phyloP scores from a whole-genome alignment of 495 filamentous ascomycete genomes.

The Hypoxylon subgilvum region DNA sequence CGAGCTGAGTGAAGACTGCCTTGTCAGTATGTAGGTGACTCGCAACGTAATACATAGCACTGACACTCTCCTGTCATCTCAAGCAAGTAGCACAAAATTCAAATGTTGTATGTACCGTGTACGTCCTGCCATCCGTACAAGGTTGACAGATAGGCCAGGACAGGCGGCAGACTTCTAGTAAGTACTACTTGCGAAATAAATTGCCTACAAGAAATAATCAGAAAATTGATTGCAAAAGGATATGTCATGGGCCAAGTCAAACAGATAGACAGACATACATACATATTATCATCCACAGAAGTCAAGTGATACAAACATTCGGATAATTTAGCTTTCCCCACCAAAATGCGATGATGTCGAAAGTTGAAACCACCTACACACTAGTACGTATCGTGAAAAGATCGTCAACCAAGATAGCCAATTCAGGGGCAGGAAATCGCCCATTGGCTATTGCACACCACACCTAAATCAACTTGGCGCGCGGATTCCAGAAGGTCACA shows the following conservation, averaged over 20 bases:
- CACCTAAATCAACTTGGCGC: slow-evolving; percentile 7
- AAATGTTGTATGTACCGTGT: too few relatives aligned
- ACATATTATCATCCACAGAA: slow-evolving; percentile 1
- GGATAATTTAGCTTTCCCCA: slow-evolving; percentile 25
- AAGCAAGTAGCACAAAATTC: slow-evolving; percentile 2
- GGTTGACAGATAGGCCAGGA: too few relatives aligned
- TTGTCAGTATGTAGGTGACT: not conserved
- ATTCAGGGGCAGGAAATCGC: slow-evolving; percentile 17
- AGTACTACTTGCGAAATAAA: slow-evolving; percentile 9
- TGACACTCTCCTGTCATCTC: slow-evolving; percentile 28
- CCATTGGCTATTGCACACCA: slow-evolving; percentile 13
- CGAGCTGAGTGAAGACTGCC: not conserved
- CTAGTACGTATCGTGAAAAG: not conserved
- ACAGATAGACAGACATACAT: not conserved
- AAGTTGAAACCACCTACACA: too few relatives aligned
- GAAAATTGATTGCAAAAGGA: not conserved
- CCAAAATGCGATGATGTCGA: slow-evolving; percentile 10
- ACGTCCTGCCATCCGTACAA: too few relatives aligned
- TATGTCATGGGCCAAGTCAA: slow-evolving; percentile 1
- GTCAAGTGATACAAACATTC: slow-evolving; percentile 21
- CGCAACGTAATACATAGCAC: not conserved
- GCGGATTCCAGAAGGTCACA: slow-evolving; percentile 4
- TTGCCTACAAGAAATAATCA: not conserved
- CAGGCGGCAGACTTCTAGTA: slow-evolving; percentile 1
- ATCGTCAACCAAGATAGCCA: slow-evolving; percentile 16